Conservation (phyloP, 768 basidiomycete genomes). For the Tricholoma terreum region DNA sequence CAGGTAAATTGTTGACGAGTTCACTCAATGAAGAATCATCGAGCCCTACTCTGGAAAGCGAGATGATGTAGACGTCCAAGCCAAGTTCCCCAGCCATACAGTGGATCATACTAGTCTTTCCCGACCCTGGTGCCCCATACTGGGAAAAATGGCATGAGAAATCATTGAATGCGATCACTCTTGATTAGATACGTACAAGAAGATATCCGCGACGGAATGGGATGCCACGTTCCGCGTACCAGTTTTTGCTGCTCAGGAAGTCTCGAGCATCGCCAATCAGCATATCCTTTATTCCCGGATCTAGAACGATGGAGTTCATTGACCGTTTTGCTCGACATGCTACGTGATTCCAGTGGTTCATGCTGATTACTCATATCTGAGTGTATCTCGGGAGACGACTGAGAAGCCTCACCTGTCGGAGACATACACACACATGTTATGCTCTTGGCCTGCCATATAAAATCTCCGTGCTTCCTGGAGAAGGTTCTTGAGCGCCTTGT, state of each 20-base stretch:
- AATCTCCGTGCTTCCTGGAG: slow-evolving; percentile 40
- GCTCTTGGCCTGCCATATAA: slow-evolving; percentile 36
- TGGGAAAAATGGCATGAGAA: slow-evolving; percentile 13
- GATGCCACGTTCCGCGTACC: slow-evolving; percentile 66
- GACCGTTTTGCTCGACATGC: slow-evolving; percentile 54
- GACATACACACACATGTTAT: slow-evolving; percentile 42
- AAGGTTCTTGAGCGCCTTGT: slow-evolving; percentile 34
- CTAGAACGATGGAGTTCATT: slow-evolving; percentile 55
- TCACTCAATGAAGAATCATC: slow-evolving; percentile 54
- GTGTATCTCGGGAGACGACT: neutral
- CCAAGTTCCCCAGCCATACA: slow-evolving; percentile 66
- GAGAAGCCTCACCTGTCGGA: slow-evolving; percentile 31
- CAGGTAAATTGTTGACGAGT: slow-evolving; percentile 52
- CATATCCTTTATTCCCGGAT: slow-evolving; percentile 53
- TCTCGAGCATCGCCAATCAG: slow-evolving; percentile 58
- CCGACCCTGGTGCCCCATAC: slow-evolving; percentile 70
- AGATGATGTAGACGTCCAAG: slow-evolving; percentile 64
- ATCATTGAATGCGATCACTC: neutral
- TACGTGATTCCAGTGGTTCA: slow-evolving; percentile 46
- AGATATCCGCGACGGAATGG: slow-evolving; percentile 70
- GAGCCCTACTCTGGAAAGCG: slow-evolving; percentile 52
- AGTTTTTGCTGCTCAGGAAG: slow-evolving; percentile 53
- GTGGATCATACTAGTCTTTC: slow-evolving; percentile 70
- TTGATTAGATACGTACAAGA: slow-evolving; percentile 26
- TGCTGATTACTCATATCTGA: neutral